Percentiles rank a stretch among this genome's conserved stretches.
Evolutionary conservation across 1,284 basidiomycete genomes (phyloP).

Genomic region (Blastosporella zonata): DNA sequence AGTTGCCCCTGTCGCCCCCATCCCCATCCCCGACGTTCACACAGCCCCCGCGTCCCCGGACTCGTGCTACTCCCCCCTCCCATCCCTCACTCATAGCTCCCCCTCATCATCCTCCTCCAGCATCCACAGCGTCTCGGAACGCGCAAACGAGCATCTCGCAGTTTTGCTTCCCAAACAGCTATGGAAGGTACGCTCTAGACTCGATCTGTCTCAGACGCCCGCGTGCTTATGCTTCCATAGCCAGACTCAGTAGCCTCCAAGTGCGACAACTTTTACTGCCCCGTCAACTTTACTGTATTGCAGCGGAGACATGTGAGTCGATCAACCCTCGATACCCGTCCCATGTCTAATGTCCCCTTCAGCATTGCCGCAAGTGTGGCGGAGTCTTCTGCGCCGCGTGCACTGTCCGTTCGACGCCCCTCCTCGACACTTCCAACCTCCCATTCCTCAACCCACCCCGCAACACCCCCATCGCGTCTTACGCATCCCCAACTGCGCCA

Average conservation of each 20-base stretch:
- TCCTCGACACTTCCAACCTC: slow-evolving; percentile 68
- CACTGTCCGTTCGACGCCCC: slow-evolving; percentile 49
- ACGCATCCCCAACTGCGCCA: slow-evolving; percentile 54
- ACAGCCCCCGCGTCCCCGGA: slow-evolving; percentile 18
- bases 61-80: slow-evolving; percentile 24
- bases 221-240: slow-evolving; percentile 29
- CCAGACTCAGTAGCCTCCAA: slow-evolving; percentile 55
- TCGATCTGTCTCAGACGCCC: background rate
- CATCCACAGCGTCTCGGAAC: slow-evolving; percentile 25
- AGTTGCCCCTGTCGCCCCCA: slow-evolving; percentile 3
- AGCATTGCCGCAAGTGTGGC: slow-evolving; percentile 81
- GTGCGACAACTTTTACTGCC: slow-evolving; percentile 73
- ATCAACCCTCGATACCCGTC: slow-evolving; percentile 7
- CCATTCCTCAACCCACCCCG: slow-evolving; percentile 66
- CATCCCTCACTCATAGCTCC: slow-evolving; percentile 25
- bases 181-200: slow-evolving; percentile 56
- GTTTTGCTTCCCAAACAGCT: slow-evolving; percentile 63
- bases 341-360: slow-evolving; percentile 9
- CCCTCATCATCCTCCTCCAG: slow-evolving; percentile 28
- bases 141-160: slow-evolving; percentile 71
- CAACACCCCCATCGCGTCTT: slow-evolving; percentile 52
- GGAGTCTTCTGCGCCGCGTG: slow-evolving; percentile 69
- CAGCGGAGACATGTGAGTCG: slow-evolving; percentile 68
- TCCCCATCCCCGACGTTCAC: slow-evolving; percentile 2
- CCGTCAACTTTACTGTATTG: slow-evolving; percentile 57